Evolutionary conservation across 2,329 filamentous ascomycete species (phyloP), one percentile per base, ranked within the genome.

Genomic region (Sporothrix schenckii): DNA sequence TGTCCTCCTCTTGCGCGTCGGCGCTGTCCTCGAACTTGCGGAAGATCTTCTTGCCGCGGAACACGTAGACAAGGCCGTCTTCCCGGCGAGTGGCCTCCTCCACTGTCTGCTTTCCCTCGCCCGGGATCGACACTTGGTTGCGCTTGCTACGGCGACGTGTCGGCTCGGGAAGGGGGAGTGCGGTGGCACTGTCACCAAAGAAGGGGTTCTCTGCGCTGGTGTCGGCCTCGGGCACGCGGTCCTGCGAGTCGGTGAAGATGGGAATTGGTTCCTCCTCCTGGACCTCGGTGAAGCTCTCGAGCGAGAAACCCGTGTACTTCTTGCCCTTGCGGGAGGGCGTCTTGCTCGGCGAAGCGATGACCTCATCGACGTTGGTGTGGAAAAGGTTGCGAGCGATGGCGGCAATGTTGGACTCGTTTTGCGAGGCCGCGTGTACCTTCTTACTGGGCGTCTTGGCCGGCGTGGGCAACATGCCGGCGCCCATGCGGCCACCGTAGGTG

Each of bases 31-130:
- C 79, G 74, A 90, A 92, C 76, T 89, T 91, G 79, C 89, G 88
- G 81, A 92, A 93, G 70, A 92, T 83, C 77, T 88, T 92, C 83
- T 91, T 92, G 78, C 92, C 92, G 75, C 92, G 92, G 83, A 94
- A 94, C 14, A 89, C 86, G 75, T 89, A 92, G 72, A 93, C 82
- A 77, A 93, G 85, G 72, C 92, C 92, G 78, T 94, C 91, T 4
- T 89, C 85, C 41, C 90, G 88, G 44, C 83, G 79, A 3, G 86
- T 84, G 16, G 88, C 88, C 60, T 91, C 86, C 7, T 92, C 87
- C 72, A 93, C 82, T 2, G 86, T 81, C 74, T 87, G 82, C 34
- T 83, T 80, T 41, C 86, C 86, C 76, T 88, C 86, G 54, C 88
- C 87, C 0, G 85, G 84, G 72, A 88, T 83, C 21, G 79, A 77